A percentile compares a stretch with the other conserved stretches of the same genome.
Conservation (phyloP, 2,329 filamentous ascomycete species). For the Pezicula neosporulosa region DNA sequence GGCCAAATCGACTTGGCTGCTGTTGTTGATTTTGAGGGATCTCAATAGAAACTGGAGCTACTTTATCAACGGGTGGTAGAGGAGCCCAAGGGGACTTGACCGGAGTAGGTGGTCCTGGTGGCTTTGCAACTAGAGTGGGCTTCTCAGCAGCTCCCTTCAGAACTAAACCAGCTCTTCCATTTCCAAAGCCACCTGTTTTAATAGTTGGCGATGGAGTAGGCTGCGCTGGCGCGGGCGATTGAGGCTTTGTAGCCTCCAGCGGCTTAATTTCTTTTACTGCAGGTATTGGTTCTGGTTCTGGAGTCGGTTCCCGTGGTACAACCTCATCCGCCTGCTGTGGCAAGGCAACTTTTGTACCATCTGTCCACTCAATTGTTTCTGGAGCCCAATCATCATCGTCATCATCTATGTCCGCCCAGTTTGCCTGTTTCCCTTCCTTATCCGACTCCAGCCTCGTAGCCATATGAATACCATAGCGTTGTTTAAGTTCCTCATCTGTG, state of each 20-base stretch:
- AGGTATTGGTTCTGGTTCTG: constrained; percentile 24
- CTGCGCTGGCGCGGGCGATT: constrained; percentile 28
- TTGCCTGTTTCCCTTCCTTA: constrained; percentile 69
- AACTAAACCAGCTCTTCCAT: constrained; percentile 52
- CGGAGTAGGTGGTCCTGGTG: constrained; percentile 61
- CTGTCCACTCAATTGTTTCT: constrained; percentile 82
- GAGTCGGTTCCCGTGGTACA: constrained; percentile 19
- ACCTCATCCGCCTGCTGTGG: constrained; percentile 54
- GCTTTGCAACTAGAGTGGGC: constrained; percentile 70
- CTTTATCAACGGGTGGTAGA: constrained; percentile 79
- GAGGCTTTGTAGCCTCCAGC: constrained; percentile 21
- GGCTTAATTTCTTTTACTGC: constrained; percentile 19
- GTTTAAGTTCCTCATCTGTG: constrained; percentile 79
- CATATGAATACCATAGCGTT: constrained; percentile 83
- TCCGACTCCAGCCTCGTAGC: constrained; percentile 75
- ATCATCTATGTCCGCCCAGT: constrained; percentile 88
- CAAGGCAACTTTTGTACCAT: constrained; percentile 78
- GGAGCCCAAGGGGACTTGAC: constrained; percentile 90
- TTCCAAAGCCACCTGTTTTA: constrained; percentile 26
- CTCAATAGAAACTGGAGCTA: constrained; percentile 66
- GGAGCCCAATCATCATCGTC: constrained; percentile 86
- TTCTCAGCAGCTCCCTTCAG: constrained; percentile 68
- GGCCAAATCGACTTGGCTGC: constrained; percentile 43
- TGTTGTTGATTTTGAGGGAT: constrained; percentile 36
- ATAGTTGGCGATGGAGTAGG: constrained; percentile 23